Conservation (phyloP, 495 filamentous ascomycete genomes). For the Cercophora newfieldiana region DNA sequence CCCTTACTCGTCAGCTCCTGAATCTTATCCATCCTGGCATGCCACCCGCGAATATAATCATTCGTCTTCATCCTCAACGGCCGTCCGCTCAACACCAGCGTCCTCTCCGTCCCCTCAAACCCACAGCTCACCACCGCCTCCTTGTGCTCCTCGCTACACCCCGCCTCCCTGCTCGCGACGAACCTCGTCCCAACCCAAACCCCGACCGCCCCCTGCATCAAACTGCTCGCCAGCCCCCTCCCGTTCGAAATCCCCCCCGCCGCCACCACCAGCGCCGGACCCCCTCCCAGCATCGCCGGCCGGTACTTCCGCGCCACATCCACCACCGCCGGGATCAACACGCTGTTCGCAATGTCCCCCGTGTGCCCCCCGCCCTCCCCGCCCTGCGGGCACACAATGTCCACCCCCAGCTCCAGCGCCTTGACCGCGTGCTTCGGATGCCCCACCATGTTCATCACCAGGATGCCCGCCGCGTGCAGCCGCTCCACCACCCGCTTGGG, state of each 20-base stretch:
- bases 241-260: conserved; percentile 76
- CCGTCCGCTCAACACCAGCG: conserved; percentile 74
- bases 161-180: conserved; percentile 75
- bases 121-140: conserved; percentile 70
- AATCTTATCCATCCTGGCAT: conserved; percentile 69
- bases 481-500: conserved; percentile 65
- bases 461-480: conserved; percentile 71
- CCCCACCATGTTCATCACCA: conserved; percentile 97
- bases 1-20: conserved; percentile 69
- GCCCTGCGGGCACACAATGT: conserved; percentile 82
- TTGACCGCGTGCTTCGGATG: conserved; percentile 84
- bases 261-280: conserved; percentile 66
- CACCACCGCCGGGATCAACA: conserved; percentile 73
- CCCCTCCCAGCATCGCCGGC: conserved; percentile 47
- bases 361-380: conserved; percentile 81
- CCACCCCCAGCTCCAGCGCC: conserved; percentile 75
- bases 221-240: conserved; percentile 63
- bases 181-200: conserved; percentile 89
- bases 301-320: conserved; percentile 67
- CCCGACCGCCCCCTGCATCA: conserved; percentile 73
- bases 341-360: conserved; percentile 69
- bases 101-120: conserved; percentile 74
- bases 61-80: conserved; percentile 79
- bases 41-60: conserved; percentile 79
- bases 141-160: conserved; percentile 77